Percentiles rank a stretch among this genome's conserved stretches.
These are phyloP conservation scores for Macrophomina phaseolina DNA, from an alignment of 2,329 filamentous ascomycete species.

Conservation along the genomic window DNA sequence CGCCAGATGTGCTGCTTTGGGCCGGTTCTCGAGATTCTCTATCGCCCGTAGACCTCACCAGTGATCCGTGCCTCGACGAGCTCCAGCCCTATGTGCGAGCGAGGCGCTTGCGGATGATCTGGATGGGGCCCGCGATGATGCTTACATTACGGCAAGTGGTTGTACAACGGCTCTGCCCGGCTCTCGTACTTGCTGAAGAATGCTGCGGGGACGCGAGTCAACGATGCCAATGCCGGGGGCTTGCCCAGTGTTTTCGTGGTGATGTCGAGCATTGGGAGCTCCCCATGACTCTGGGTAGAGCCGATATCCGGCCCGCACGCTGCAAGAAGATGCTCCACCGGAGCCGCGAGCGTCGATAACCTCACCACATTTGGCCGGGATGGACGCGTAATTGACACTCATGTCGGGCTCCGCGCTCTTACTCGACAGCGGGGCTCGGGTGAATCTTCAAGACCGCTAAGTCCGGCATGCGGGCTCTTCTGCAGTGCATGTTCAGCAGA, in stretches of 20 bases:
- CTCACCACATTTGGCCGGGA: not conserved
- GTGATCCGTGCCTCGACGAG: not conserved
- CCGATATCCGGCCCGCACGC: not conserved
- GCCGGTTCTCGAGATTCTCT: not conserved
- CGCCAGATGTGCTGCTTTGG: constrained; percentile 24
- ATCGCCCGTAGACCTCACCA: constrained; percentile 4
- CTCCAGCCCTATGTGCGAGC: constrained; percentile 8
- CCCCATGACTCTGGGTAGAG: not conserved
- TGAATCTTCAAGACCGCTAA: constrained; percentile 12
- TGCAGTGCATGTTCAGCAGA: not conserved
- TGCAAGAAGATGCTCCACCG: not conserved
- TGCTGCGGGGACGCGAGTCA: constrained; percentile 10
- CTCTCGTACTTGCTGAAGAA: constrained; percentile 15
- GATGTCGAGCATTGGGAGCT: constrained; percentile 4
- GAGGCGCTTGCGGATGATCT: constrained; percentile 4
- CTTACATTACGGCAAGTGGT: constrained; percentile 6
- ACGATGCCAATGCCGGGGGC: not conserved
- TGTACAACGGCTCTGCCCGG: constrained; percentile 10
- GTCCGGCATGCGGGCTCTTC: constrained; percentile 2
- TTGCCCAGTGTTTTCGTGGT: constrained; percentile 11
- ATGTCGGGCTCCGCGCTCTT: not conserved
- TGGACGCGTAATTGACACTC: not conserved
- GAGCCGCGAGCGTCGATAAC: not conserved
- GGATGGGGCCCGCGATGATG: not conserved
- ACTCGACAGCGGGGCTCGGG: not conserved